Evolutionary conservation across 768 basidiomycete genomes (phyloP).

Genomic region (Mycena albidolilacea): DNA sequence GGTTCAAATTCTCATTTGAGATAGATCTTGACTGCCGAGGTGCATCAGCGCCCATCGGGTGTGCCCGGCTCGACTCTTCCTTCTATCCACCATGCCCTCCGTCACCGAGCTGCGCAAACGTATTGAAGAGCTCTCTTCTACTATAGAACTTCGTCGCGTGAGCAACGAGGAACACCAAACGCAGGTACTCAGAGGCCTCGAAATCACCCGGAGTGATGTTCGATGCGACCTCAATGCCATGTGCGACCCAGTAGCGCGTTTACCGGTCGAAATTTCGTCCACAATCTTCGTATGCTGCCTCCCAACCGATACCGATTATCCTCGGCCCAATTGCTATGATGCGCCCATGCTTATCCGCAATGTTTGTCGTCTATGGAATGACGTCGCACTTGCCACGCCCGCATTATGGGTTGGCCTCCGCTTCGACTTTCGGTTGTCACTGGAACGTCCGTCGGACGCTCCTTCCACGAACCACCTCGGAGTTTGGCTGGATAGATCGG

Average conservation of each 20-base stretch:
- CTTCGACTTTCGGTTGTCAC: neutral
- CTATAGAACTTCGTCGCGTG: neutral
- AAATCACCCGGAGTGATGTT: neutral
- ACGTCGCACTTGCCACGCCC: too few relatives aligned
- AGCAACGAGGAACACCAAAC: neutral
- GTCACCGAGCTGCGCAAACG: neutral
- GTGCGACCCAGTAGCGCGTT: neutral
- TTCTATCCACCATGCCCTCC: neutral
- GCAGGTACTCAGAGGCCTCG: neutral
- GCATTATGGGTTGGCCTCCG: neutral
- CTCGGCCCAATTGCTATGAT: too few relatives aligned
- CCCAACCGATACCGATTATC: neutral
- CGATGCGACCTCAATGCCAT: neutral
- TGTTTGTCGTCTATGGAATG: too few relatives aligned
- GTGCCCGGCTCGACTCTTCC: too few relatives aligned
- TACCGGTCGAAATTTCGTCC: slow-evolving; percentile 15
- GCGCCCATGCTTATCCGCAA: too few relatives aligned
- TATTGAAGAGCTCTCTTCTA: neutral
- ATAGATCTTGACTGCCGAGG: too few relatives aligned
- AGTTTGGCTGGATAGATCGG: neutral
- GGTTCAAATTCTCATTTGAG: too few relatives aligned
- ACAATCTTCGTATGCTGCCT: slow-evolving; percentile 11
- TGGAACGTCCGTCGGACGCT: too few relatives aligned
- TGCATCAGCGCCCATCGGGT: too few relatives aligned
- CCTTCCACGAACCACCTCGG: neutral